These are phyloP conservation scores for Elongisporangium senticosum DNA, from an alignment of 352 stramenopile species.

Conservation along the genomic window DNA sequence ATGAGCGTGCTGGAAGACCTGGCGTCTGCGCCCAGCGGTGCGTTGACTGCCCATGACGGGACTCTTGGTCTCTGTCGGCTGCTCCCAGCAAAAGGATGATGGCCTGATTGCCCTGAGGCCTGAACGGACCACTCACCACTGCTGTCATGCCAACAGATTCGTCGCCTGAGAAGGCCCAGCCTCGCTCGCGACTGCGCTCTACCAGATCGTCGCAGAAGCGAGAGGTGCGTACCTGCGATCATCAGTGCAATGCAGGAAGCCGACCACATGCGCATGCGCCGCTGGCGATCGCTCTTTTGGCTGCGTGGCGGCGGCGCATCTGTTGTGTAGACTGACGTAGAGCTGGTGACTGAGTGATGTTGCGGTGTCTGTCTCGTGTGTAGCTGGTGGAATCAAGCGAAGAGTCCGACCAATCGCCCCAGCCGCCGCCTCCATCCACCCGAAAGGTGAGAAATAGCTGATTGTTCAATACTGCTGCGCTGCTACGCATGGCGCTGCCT, in stretches of 20 bases:
- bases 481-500: not conserved
- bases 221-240: not conserved
- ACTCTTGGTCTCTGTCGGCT: not conserved
- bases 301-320: too few species aligned
- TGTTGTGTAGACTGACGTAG: too few species aligned
- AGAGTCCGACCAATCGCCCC: too few species aligned
- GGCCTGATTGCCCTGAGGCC: not conserved
- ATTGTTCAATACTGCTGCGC: not conserved
- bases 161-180: slow-evolving; percentile 8
- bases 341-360: too few species aligned
- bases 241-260: too few species aligned
- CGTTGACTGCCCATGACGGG: not conserved
- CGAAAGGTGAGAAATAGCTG: slow-evolving; percentile 11
- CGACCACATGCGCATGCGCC: too few species aligned
- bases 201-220: slow-evolving; percentile 12
- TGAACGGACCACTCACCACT: not conserved
- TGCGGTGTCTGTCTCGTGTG: too few species aligned
- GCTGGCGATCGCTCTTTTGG: too few species aligned
- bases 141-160: slow-evolving; percentile 7
- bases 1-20: slow-evolving; percentile 30
- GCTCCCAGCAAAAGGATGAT: not conserved
- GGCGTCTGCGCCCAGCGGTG: slow-evolving; percentile 19
- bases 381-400: too few species aligned
- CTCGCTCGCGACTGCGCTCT: slow-evolving; percentile 10
- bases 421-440: not conserved